phyloP scores from a whole-genome alignment of 2,329 filamentous ascomycete genomes.

The Ophiostoma triangulosporum region DNA sequence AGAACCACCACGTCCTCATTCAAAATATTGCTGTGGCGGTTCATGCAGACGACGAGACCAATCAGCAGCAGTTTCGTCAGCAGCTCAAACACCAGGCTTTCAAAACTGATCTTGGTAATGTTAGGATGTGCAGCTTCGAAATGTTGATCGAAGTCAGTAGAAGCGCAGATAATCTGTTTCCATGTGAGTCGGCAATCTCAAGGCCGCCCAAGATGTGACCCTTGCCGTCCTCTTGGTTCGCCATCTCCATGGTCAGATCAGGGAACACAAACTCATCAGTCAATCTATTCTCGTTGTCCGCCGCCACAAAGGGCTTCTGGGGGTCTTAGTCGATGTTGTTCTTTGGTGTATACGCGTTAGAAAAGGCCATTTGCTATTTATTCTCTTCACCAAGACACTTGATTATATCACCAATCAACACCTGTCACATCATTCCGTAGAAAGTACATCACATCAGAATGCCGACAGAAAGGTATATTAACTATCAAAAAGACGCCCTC shows the following conservation, averaged over 20 bases:
- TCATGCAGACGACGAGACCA: slow-evolving; percentile 64
- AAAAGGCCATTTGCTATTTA: too few species aligned
- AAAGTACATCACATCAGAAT: too few species aligned
- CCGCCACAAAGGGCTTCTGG: slow-evolving; percentile 71
- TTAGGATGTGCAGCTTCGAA: slow-evolving; percentile 62
- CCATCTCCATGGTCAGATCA: slow-evolving; percentile 45
- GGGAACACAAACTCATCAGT: slow-evolving; percentile 69
- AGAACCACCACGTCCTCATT: slow-evolving; percentile 47
- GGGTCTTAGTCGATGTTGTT: too few species aligned
- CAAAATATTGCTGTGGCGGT: slow-evolving; percentile 59
- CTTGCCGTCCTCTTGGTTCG: slow-evolving; percentile 50
- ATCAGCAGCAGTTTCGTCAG: slow-evolving; percentile 55
- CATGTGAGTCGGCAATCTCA: slow-evolving; percentile 68
- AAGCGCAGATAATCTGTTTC: slow-evolving; percentile 62
- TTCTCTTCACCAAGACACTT: too few species aligned
- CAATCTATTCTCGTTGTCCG: slow-evolving; percentile 73
- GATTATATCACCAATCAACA: too few species aligned
- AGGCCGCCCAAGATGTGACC: slow-evolving; percentile 71
- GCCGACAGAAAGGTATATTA: not conserved
- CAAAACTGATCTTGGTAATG: slow-evolving; percentile 64
- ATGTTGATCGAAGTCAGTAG: slow-evolving; percentile 56
- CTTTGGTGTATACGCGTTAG: too few species aligned
- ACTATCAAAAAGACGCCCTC: not conserved
- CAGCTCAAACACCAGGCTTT: slow-evolving; percentile 53
- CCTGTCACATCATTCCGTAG: too few species aligned